These are phyloP conservation scores for Solanum virginianum DNA, from an alignment of 257 asterid genomes.

Conservation along the genomic window DNA sequence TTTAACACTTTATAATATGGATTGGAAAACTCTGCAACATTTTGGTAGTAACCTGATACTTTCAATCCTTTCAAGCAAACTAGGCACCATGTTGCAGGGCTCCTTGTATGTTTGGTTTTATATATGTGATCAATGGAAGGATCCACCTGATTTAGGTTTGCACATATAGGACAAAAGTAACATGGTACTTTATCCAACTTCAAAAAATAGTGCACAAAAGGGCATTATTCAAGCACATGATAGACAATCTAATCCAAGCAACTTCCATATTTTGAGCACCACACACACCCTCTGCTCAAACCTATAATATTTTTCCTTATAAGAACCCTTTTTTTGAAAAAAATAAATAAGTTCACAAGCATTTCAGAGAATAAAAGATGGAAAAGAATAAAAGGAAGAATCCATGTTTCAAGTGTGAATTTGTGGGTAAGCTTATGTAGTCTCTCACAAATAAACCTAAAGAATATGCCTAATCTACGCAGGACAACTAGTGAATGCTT, in stretches of 20 bases:
- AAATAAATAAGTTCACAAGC: background rate
- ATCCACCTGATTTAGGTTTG: background rate
- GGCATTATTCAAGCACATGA: background rate
- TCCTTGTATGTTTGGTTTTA: background rate
- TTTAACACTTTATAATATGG: background rate
- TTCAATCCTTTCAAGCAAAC: background rate
- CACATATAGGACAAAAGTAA: background rate
- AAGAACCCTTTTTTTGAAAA: background rate
- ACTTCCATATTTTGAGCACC: background rate
- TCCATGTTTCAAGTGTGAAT: background rate
- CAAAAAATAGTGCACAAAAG: background rate
- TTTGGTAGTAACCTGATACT: background rate
- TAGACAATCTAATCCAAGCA: background rate
- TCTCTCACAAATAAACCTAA: background rate
- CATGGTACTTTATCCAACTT: background rate
- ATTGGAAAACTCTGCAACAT: background rate
- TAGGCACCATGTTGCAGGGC: background rate
- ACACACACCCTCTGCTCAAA: background rate
- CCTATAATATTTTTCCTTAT: background rate
- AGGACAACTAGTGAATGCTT: background rate
- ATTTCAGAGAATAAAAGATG: background rate
- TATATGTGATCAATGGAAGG: background rate
- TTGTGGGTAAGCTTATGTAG: background rate
- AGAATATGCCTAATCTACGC: background rate
- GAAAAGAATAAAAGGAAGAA: background rate